Conservation (phyloP, 75 land plant genomes). For the Cupressus sempervirens region DNA sequence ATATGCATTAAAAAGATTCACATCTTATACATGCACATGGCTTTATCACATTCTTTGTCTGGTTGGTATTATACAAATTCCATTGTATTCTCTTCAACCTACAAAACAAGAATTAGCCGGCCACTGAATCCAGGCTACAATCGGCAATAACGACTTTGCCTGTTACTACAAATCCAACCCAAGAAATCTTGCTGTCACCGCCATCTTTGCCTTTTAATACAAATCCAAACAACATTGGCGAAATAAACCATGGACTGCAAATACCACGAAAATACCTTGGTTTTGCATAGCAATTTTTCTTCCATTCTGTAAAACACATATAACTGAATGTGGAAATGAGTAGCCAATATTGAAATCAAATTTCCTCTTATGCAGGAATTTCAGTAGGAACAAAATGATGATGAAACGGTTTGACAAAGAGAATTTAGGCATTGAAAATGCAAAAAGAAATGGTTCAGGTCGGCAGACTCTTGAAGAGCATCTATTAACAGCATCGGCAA, state of each 20-base stretch:
- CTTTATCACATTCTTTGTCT: too few relatives aligned
- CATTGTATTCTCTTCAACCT: neutral
- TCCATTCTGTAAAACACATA: neutral
- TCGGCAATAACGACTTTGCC: too few relatives aligned
- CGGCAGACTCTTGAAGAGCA: neutral
- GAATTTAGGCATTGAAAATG: neutral
- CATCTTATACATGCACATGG: too few relatives aligned
- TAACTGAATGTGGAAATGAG: neutral
- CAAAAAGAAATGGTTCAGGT: too few relatives aligned
- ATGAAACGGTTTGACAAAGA: neutral
- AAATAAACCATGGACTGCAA: neutral
- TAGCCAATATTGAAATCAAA: neutral
- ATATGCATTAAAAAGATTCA: too few relatives aligned
- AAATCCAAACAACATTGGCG: neutral
- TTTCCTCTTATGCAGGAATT: neutral
- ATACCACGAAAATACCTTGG: neutral
- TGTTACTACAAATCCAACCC: neutral
- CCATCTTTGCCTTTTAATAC: too few relatives aligned
- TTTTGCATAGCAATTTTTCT: neutral
- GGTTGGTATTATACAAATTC: too few relatives aligned
- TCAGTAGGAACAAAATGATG: neutral
- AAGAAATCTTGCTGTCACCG: neutral
- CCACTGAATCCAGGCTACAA: neutral
- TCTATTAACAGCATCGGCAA: neutral
- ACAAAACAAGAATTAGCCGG: neutral